These are phyloP conservation scores for Candida qinlingensis DNA, from an alignment of 805 yeast genomes.

Conservation along the genomic window DNA sequence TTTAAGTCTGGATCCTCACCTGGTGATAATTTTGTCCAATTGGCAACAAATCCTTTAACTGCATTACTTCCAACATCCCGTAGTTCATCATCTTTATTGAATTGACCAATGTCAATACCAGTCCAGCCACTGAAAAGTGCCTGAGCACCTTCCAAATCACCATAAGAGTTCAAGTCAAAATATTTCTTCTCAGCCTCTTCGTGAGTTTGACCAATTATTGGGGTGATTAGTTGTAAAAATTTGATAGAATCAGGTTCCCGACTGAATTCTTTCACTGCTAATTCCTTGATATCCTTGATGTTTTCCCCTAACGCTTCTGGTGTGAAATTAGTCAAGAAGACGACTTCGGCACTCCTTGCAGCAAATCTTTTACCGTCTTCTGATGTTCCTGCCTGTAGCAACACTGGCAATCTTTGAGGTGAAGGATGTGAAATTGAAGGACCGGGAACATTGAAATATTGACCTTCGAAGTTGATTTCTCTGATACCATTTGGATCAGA, in stretches of 20 bases:
- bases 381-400: slow-evolving; percentile 42
- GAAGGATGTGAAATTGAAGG: slow-evolving; percentile 39
- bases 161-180: slow-evolving; percentile 9
- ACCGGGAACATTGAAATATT: slow-evolving; percentile 33
- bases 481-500: slow-evolving; percentile 20
- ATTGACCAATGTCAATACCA: slow-evolving; percentile 33
- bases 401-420: slow-evolving; percentile 38
- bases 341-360: slow-evolving; percentile 38
- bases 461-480: slow-evolving; percentile 36
- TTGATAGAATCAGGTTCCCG: too few relatives aligned
- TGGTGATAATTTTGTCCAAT: slow-evolving; percentile 10
- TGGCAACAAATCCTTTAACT: too few relatives aligned
- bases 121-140: slow-evolving; percentile 39
- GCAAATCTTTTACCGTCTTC: slow-evolving; percentile 36
- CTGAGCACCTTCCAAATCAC: slow-evolving; percentile 31
- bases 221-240: too few relatives aligned
- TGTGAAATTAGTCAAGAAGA: not conserved
- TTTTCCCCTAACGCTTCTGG: too few relatives aligned
- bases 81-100: slow-evolving; percentile 30
- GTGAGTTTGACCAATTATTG: too few relatives aligned
- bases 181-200: too few relatives aligned
- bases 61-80: slow-evolving; percentile 9
- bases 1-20: slow-evolving; percentile 15
- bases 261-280: too few relatives aligned
- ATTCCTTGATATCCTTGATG: too few relatives aligned